Percentiles rank a stretch among this genome's conserved stretches.
Conservation (phyloP, 805 yeast species). For the Phaffomyces antillensis region DNA sequence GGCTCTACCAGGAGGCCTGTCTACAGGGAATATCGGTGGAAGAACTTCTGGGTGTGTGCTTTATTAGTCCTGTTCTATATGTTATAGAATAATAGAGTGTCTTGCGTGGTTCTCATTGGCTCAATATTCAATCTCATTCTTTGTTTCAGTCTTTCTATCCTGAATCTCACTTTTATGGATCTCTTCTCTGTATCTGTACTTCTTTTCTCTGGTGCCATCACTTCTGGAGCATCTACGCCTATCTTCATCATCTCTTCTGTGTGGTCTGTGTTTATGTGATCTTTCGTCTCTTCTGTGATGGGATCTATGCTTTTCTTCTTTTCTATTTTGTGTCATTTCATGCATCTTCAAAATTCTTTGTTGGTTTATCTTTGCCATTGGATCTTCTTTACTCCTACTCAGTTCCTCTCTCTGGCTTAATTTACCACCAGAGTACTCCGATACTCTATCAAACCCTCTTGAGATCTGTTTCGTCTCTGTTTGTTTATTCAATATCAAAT, state of each 20-base stretch:
- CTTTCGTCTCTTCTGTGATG: background rate
- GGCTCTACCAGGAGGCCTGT: too few relatives aligned
- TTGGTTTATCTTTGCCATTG: conserved; percentile 37
- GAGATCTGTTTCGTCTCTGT: conserved; percentile 11
- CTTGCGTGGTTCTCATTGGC: background rate
- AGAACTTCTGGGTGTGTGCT: too few relatives aligned
- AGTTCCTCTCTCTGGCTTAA: conserved; percentile 16
- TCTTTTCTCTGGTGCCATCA: background rate
- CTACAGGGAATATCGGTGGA: too few relatives aligned
- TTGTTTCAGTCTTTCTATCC: background rate
- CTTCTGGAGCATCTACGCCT: background rate
- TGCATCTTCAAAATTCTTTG: conserved; percentile 17
- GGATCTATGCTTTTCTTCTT: background rate
- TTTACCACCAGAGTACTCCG: background rate
- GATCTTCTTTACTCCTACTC: conserved; percentile 36
- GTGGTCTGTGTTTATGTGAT: conserved; percentile 3
- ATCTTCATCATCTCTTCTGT: background rate
- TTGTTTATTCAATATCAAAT: conserved; percentile 23
- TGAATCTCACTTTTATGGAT: background rate
- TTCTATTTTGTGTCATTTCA: background rate
- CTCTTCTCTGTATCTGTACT: background rate
- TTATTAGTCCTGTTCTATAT: too few relatives aligned
- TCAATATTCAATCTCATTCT: background rate
- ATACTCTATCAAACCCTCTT: conserved; percentile 20
- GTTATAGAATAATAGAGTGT: too few relatives aligned